phyloP scores from a whole-genome alignment of 108 stramenopile species.

The Nitzschia inconspicua region DNA sequence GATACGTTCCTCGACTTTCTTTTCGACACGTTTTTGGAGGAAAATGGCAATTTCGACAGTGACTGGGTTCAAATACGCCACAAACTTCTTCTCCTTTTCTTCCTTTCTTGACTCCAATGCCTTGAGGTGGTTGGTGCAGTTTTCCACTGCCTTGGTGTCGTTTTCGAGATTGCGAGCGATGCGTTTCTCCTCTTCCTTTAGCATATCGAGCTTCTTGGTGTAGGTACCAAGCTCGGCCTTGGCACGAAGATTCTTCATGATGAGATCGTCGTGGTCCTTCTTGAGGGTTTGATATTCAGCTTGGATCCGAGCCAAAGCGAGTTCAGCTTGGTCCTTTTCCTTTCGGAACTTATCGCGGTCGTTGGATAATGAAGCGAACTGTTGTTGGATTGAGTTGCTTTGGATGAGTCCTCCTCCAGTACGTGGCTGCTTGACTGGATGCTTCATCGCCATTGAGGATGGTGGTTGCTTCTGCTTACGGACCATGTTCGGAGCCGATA shows the following conservation, averaged over 20 bases:
- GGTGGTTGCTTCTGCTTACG: no score
- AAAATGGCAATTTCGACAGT: slow-evolving; percentile 11
- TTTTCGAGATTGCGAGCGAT: slow-evolving; percentile 4
- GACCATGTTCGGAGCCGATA: no score
- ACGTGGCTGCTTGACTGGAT: not conserved
- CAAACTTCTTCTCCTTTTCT: slow-evolving; percentile 11
- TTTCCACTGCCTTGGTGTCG: slow-evolving; percentile 21
- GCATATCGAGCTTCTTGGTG: slow-evolving; percentile 7
- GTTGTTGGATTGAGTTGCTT: slow-evolving; percentile 20
- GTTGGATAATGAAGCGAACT: slow-evolving; percentile 21
- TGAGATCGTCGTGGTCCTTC: slow-evolving; percentile 15
- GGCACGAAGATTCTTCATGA: slow-evolving; percentile 4
- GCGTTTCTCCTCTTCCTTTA: slow-evolving; percentile 19
- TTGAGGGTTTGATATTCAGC: not conserved
- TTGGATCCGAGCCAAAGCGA: not conserved
- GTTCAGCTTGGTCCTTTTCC: slow-evolving; percentile 8
- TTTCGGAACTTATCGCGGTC: slow-evolving; percentile 21
- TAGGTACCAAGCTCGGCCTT: slow-evolving; percentile 14
- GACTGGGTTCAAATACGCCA: slow-evolving; percentile 10
- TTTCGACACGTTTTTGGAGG: slow-evolving; percentile 2
- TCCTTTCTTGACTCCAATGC: slow-evolving; percentile 2
- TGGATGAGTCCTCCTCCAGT: slow-evolving; percentile 1
- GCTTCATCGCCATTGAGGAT: not conserved
- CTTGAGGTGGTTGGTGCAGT: slow-evolving; percentile 15
- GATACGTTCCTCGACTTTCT: not conserved